Base-by-base conservation (phyloP, 1,284 basidiomycete species). In the Malassezia globosa region DNA sequence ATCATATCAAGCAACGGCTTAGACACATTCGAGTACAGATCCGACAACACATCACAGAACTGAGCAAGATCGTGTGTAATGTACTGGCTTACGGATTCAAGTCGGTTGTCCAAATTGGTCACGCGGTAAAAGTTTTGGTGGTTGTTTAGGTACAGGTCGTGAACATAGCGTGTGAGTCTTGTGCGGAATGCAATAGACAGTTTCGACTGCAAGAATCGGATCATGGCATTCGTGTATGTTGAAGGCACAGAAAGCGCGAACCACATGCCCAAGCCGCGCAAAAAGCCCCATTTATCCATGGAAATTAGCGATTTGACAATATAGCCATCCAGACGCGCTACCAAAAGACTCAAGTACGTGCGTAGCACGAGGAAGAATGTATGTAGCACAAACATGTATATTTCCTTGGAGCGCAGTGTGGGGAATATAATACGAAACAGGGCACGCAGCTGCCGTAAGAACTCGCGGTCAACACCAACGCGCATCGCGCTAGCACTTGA, bases 191-290 rank as follows among this genome's bases (percentile, higher is more conserved):
- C 78, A 11, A 94, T 77, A 0, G 88, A 81, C 2, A 97, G 79
- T 59, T 86, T 87, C n/a, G 83, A 81, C 74, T 96, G 89, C 0
- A 96, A 77, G 71, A 87, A 86, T 18, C 84, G 82, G 52, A 94
- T 85, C 87, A 96, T 90, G 1, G 87, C 83, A 69, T 97, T 96
- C 0, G 90, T 96, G 69, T 90, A 92, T 16, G 87, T 90, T 64
- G 85, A 88, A 0, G 92, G 90, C 22, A 96, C 77, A 0, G 88
- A 87, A 6, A 97, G 78, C 5, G 81, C 74, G 66, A 92, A 94
- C 90, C 90, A 96, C 51, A 87, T 76, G 0, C 78, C 84, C 0
- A 96, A 74, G 0, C 89, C 89, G 42, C 78, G 79, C 13, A 87
- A 56, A 73, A 96, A 95, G 0, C 87, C 88, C 46, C 78, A 79